phyloP scores from a whole-genome alignment of 2,329 filamentous ascomycete genomes.

The Calonectria henricotiae region DNA sequence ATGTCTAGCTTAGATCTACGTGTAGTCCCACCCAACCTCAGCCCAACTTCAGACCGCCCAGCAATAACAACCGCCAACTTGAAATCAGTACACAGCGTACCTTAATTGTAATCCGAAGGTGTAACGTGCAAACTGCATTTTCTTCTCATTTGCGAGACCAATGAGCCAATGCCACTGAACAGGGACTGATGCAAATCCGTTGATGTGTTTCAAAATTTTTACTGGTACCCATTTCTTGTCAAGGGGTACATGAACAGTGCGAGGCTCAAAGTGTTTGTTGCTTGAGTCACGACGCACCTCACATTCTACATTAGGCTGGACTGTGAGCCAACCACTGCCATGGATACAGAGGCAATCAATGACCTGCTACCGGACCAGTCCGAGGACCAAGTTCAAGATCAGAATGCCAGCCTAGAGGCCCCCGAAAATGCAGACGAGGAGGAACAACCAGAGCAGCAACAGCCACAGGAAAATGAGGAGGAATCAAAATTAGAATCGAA shows the following conservation, averaged over 20 bases:
- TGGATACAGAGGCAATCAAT: conserved; percentile 30
- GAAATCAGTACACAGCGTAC: conserved; percentile 2
- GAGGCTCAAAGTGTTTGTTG: conserved; percentile 1
- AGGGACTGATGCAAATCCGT: not conserved
- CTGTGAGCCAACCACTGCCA: conserved; percentile 11
- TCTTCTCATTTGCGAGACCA: not conserved
- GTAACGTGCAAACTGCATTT: not conserved
- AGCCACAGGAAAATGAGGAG: not conserved
- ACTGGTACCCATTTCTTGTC: not conserved
- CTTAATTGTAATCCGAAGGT: not conserved
- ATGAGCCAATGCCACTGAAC: not conserved
- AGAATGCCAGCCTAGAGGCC: conserved; percentile 27
- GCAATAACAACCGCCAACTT: conserved; percentile 19
- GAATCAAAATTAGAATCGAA: not conserved
- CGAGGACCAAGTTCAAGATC: conserved; percentile 34
- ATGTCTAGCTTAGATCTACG: conserved; percentile 23
- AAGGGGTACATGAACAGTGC: not conserved
- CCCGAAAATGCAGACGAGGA: conserved; percentile 8
- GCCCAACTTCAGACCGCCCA: conserved; percentile 38
- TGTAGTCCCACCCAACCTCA: conserved; percentile 36
- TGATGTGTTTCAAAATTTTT: not conserved
- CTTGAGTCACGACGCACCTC: conserved; percentile 19
- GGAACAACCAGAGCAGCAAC: not conserved
- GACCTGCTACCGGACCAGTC: conserved; percentile 31
- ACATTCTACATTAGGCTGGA: not conserved